A percentile compares a stretch with the other conserved stretches of the same genome.
Evolutionary conservation across 768 basidiomycete genomes (phyloP).

Genomic region (Tephrocybe rancida): DNA sequence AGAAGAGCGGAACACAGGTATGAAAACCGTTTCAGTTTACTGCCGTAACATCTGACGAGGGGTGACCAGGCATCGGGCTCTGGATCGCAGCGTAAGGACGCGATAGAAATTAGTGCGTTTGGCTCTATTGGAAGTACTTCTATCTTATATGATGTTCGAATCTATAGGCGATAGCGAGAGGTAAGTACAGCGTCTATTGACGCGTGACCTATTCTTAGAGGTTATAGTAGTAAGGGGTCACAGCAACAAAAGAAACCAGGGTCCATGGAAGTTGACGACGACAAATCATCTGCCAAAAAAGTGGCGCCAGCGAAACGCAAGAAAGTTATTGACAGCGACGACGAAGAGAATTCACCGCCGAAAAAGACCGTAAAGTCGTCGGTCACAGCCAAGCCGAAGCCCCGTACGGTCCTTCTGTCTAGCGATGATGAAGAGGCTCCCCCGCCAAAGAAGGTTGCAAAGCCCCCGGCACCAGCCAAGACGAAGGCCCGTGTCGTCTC

Average conservation of each 20-base stretch:
- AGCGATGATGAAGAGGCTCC: conserved; percentile 15
- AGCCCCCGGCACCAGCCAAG: conserved; percentile 39
- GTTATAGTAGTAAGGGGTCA: neutral
- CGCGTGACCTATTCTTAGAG: neutral
- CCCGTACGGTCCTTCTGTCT: conserved; percentile 10
- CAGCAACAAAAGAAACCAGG: conserved; percentile 4
- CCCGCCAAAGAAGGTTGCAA: too few species aligned
- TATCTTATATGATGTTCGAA: neutral
- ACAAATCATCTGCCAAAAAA: conserved; percentile 22
- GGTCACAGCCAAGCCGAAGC: conserved; percentile 9
- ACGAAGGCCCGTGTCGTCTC: too few species aligned
- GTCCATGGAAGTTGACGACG: conserved; percentile 16
- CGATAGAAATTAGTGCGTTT: conserved; percentile 33
- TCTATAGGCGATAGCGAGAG: conserved; percentile 22
- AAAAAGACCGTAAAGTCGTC: too few species aligned
- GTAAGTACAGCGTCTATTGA: neutral
- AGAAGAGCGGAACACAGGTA: conserved; percentile 12
- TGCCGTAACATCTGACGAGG: too few species aligned
- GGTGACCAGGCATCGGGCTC: too few species aligned
- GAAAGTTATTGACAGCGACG: conserved; percentile 42
- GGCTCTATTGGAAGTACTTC: neutral
- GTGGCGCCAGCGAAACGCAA: conserved; percentile 29
- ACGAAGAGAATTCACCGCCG: neutral
- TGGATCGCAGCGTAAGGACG: conserved; percentile 17
- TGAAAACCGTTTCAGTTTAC: too few species aligned